Percentiles rank a stretch among this genome's conserved stretches.
phyloP scores from a whole-genome alignment of 768 basidiomycete species.

The Lactifluus echinatus region DNA sequence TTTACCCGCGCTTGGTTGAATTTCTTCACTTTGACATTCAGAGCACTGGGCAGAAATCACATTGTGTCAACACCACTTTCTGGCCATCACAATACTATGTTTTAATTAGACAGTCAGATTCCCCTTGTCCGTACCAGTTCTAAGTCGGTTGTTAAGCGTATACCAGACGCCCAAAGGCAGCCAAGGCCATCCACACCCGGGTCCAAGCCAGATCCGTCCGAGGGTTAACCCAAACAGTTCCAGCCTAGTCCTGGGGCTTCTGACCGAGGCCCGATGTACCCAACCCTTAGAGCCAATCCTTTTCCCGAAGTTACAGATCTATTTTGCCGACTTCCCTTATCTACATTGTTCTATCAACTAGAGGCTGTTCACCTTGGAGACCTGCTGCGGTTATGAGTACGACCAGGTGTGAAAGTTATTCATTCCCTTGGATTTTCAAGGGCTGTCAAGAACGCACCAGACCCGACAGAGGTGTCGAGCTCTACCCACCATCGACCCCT shows the following conservation, averaged over 20 bases:
- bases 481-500: constrained; percentile 66
- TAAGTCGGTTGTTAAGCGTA: constrained; percentile 60
- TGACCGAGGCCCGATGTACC: constrained; percentile 24
- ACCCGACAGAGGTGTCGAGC: constrained; percentile 62
- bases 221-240: constrained; percentile 58
- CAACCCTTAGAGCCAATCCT: constrained; percentile 75
- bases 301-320: constrained; percentile 75
- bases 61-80: constrained; percentile 73
- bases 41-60: constrained; percentile 79
- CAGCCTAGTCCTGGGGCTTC: constrained; percentile 47
- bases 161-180: constrained; percentile 52
- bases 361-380: constrained; percentile 78
- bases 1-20: constrained; percentile 74
- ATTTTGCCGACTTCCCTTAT: constrained; percentile 78
- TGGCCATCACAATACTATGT: constrained; percentile 73
- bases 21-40: constrained; percentile 79
- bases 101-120: constrained; percentile 82
- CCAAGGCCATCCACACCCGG: constrained; percentile 38
- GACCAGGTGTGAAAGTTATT: constrained; percentile 62
- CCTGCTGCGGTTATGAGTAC: constrained; percentile 75
- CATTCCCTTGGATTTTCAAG: constrained; percentile 77
- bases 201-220: constrained; percentile 36
- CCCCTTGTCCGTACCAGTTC: constrained; percentile 76
- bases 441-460: constrained; percentile 66
- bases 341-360: constrained; percentile 75